Evolutionary conservation across 768 basidiomycete species (phyloP).

Genomic region (Trametopsis cervina): DNA sequence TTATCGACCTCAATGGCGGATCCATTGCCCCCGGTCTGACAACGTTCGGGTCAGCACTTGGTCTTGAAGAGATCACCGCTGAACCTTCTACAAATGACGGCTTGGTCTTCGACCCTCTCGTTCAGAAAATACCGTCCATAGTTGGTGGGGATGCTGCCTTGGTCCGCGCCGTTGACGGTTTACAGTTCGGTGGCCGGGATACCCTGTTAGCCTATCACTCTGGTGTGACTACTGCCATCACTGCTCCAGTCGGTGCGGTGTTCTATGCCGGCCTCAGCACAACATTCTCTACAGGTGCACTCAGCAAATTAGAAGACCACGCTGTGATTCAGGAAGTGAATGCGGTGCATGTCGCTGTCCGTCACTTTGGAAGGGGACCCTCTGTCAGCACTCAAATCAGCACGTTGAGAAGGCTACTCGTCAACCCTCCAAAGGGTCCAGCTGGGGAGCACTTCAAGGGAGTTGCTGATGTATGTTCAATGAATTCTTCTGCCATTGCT

Average conservation of each 20-base stretch:
- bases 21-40: conserved; percentile 54
- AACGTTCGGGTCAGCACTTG: conserved; percentile 55
- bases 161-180: conserved; percentile 56
- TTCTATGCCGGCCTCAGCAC: conserved; percentile 36
- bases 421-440: conserved; percentile 27
- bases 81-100: conserved; percentile 64
- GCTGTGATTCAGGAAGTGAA: conserved; percentile 36
- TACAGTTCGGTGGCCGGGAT: conserved; percentile 38
- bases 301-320: conserved; percentile 32
- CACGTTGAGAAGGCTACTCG: conserved; percentile 57
- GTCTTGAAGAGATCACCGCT: conserved; percentile 54
- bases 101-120: conserved; percentile 39
- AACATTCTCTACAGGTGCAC: conserved; percentile 34
- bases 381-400: conserved; percentile 81
- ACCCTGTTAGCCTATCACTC: conserved; percentile 37
- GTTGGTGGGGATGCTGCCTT: conserved; percentile 37
- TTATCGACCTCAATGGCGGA: conserved; percentile 60
- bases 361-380: conserved; percentile 32
- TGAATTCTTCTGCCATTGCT: neutral
- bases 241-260: conserved; percentile 26
- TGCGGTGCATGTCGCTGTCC: conserved; percentile 34
- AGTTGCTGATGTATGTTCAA: conserved; percentile 24
- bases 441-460: conserved; percentile 26
- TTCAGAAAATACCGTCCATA: conserved; percentile 33
- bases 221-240: conserved; percentile 39